Evolutionary conservation across 495 filamentous ascomycete species (phyloP), one percentile per base, ranked within the genome.

Genomic region (Physcia stellaris): DNA sequence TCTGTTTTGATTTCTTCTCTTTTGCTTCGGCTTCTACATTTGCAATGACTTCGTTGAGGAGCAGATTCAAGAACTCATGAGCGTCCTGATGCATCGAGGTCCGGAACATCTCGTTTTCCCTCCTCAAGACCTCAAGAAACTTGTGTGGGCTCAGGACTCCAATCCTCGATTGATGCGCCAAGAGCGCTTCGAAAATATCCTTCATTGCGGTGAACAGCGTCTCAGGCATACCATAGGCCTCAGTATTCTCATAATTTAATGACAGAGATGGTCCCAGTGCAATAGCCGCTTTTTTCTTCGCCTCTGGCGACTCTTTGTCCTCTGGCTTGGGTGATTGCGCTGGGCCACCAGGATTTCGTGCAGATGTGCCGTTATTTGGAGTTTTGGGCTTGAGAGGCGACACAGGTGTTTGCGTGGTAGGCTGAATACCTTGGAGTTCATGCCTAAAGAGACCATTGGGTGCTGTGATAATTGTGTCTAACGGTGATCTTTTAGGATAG

Each of bases 71-170:
- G 51, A 98, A 98, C 47, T 98, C 90, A 52, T 98, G 90, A 4
- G 90, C 90, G 62, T 98, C 90, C 59, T 98, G 90, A 58, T 98
- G 90, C 82, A 94, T 92, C 17, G 86, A 79, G 26, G 81, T 82
- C 33, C 86, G 81, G 48, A 96, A 98, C 86, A 94, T 93, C 55
- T 96, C 92, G 53, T 96, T 87, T 45, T 96, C 85, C 20, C 83
- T 71, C 52, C 86, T 82, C 45, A 98, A 71, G 9, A 95, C 83
- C 55, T 96, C 92, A 33, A 98, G 62, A 45, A 98, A 96, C 48
- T 86, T 79, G 40, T 86, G 79, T 2, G 90, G 90, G 50, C 83
- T 90, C n/a, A 94, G 70, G 6, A 98, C 83, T 7, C 90, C 90
- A 2, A 85, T 84, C 40, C 85, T 75, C 13, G 82, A 81, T 41